Evolutionary conservation across 108 stramenopile species (phyloP).

Genomic region (Skeletonema marinoi): DNA sequence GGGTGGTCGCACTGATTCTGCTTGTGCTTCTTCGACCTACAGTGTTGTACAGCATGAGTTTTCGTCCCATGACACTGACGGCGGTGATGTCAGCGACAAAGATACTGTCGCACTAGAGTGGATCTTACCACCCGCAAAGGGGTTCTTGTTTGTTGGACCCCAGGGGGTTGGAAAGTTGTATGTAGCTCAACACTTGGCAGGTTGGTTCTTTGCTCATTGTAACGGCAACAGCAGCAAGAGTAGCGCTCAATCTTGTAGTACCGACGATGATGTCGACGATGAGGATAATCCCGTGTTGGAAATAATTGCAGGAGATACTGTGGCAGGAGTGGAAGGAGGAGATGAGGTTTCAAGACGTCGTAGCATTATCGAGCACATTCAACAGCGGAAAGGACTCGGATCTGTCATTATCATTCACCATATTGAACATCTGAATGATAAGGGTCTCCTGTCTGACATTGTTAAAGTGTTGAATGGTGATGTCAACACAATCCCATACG

Average conservation of each 20-base stretch:
- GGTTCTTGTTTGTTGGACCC: slow-evolving; percentile 31
- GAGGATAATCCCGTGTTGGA: neutral
- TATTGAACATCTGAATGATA: slow-evolving; percentile 21
- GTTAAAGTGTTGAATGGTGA: slow-evolving; percentile 21
- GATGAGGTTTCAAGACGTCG: neutral
- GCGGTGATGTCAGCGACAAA: slow-evolving; percentile 10
- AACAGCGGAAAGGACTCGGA: slow-evolving; percentile 21
- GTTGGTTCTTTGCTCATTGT: slow-evolving; percentile 34
- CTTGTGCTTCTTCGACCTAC: neutral
- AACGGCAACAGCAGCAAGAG: neutral
- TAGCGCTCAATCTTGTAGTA: neutral
- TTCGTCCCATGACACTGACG: neutral
- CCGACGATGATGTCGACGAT: neutral
- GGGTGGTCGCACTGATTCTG: neutral
- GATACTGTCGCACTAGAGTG: neutral
- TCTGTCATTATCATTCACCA: slow-evolving; percentile 41
- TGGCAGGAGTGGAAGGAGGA: neutral
- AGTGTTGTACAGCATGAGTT: neutral
- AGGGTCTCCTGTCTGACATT: slow-evolving; percentile 21
- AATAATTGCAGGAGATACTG: neutral
- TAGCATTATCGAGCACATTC: slow-evolving; percentile 35
- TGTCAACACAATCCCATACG: slow-evolving; percentile 20
- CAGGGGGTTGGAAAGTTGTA: slow-evolving; percentile 35
- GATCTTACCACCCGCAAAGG: slow-evolving; percentile 41
- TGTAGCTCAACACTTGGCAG: slow-evolving; percentile 23